A percentile compares a stretch with the other conserved stretches of the same genome.
These are phyloP conservation scores for Panicum miliaceum DNA, from an alignment of 176 grass and related monocot genomes.

Conservation along the genomic window DNA sequence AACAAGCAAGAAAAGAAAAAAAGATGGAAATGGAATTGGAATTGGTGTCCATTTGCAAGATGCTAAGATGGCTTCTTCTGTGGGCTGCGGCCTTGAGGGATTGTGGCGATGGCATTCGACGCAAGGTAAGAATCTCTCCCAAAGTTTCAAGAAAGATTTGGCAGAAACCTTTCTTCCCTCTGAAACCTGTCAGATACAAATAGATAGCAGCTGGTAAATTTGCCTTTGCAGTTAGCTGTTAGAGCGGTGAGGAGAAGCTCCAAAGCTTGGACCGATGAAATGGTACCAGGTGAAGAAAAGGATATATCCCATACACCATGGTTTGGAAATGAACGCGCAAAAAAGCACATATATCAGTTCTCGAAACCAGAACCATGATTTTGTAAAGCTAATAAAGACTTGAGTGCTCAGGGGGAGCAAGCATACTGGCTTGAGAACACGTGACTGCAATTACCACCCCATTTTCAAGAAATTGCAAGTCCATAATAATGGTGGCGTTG, in stretches of 20 bases:
- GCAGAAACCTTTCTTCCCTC: conserved; percentile 14
- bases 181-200: conserved; percentile 14
- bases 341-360: conserved; percentile 9
- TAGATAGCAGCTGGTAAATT: conserved; percentile 2
- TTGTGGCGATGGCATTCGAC: conserved; percentile 36
- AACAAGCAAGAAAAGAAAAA: background rate
- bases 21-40: conserved; percentile 3
- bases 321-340: background rate
- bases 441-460: too few relatives aligned
- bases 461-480: background rate
- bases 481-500: background rate
- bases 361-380: background rate
- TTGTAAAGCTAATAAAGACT: background rate
- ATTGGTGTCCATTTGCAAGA: background rate
- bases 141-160: conserved; percentile 19
- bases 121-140: conserved; percentile 48
- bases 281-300: conserved; percentile 36
- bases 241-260: background rate
- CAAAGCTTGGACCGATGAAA: background rate
- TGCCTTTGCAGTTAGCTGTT: background rate
- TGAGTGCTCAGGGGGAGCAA: background rate
- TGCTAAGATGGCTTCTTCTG: conserved; percentile 5
- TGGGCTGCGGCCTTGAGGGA: background rate
- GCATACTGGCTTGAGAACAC: background rate
- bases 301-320: conserved; percentile 27